A percentile compares a stretch with the other conserved stretches of the same genome.
phyloP scores from a whole-genome alignment of 2,329 filamentous ascomycete genomes.

The Bipolaris cookei region DNA sequence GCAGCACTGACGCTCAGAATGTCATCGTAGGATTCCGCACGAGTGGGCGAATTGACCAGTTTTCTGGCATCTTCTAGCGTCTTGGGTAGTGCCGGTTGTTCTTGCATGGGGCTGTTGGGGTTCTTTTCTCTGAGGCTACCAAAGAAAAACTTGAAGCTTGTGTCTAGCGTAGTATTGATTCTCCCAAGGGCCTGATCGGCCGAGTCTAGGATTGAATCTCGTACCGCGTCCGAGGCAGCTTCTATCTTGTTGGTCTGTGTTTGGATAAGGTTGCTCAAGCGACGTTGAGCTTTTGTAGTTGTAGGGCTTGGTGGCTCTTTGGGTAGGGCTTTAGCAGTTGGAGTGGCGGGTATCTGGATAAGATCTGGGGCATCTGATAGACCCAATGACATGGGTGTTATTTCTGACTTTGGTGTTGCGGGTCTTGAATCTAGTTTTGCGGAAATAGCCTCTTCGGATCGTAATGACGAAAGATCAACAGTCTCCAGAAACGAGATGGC shows the following conservation, averaged over 20 bases:
- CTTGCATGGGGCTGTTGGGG: conserved; percentile 40
- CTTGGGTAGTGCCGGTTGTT: conserved; percentile 70
- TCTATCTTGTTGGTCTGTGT: conserved; percentile 81
- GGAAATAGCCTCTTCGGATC: conserved; percentile 73
- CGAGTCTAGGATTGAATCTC: conserved; percentile 70
- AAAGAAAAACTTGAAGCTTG: conserved; percentile 91
- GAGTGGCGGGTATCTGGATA: conserved; percentile 49
- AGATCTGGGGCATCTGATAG: conserved; percentile 47
- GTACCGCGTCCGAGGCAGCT: conserved; percentile 81
- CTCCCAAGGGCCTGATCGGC: conserved; percentile 92
- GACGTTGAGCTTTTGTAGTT: conserved; percentile 67
- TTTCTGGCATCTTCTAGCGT: conserved; percentile 93
- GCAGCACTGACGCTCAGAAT: conserved; percentile 57
- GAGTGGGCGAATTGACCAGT: conserved; percentile 76
- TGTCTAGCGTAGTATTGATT: conserved; percentile 87
- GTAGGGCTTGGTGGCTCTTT: conserved; percentile 45
- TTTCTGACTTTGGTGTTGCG: conserved; percentile 51
- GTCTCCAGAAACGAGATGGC: conserved; percentile 94
- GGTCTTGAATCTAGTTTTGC: conserved; percentile 60
- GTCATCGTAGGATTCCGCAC: conserved; percentile 57
- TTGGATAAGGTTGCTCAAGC: conserved; percentile 85
- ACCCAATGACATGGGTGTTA: conserved; percentile 51
- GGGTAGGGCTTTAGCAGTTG: conserved; percentile 28
- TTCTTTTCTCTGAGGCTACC: conserved; percentile 79
- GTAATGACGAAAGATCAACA: conserved; percentile 87